Evolutionary conservation across 2,329 filamentous ascomycete genomes (phyloP).

Genomic region (Cercospora beticola): DNA sequence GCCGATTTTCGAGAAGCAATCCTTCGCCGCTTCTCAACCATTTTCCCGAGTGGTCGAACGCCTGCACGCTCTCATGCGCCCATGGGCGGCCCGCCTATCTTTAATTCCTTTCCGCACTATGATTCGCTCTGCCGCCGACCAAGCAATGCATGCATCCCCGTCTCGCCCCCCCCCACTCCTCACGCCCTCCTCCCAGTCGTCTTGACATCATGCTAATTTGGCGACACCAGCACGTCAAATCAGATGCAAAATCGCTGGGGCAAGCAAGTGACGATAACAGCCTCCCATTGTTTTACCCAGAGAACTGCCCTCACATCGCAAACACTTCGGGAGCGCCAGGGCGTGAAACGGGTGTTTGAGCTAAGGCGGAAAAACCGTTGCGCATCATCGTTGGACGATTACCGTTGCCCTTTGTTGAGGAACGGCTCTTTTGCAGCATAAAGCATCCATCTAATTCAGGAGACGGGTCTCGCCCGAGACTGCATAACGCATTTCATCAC

Average conservation of each 20-base stretch:
- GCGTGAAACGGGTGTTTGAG: conserved; percentile 1
- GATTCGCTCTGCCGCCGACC: conserved; percentile 4
- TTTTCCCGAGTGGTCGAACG: background rate
- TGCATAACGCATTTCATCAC: background rate
- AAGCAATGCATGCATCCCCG: conserved; percentile 1
- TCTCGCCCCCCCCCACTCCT: background rate
- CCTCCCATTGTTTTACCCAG: background rate
- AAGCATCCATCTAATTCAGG: background rate
- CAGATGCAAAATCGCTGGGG: background rate
- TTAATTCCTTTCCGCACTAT: conserved; percentile 1
- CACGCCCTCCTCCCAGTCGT: conserved; percentile 2
- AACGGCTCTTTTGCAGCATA: conserved; percentile 4
- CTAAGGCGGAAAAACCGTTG: background rate
- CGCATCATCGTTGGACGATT: background rate
- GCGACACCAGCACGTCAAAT: background rate
- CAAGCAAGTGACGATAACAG: background rate
- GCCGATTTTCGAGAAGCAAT: conserved; percentile 3
- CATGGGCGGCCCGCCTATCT: conserved; percentile 7
- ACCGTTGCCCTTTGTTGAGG: conserved; percentile 5
- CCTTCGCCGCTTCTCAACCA: conserved; percentile 1
- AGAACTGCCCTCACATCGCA: conserved; percentile 3
- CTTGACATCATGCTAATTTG: conserved; percentile 6
- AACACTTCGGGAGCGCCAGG: conserved; percentile 9
- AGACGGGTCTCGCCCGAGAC: background rate
- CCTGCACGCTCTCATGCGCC: background rate